Percentiles rank a stretch among this genome's conserved stretches.
These are phyloP conservation scores for Pilobolus umbonatus DNA, from an alignment of 192 early-diverging fungal species.

Conservation along the genomic window DNA sequence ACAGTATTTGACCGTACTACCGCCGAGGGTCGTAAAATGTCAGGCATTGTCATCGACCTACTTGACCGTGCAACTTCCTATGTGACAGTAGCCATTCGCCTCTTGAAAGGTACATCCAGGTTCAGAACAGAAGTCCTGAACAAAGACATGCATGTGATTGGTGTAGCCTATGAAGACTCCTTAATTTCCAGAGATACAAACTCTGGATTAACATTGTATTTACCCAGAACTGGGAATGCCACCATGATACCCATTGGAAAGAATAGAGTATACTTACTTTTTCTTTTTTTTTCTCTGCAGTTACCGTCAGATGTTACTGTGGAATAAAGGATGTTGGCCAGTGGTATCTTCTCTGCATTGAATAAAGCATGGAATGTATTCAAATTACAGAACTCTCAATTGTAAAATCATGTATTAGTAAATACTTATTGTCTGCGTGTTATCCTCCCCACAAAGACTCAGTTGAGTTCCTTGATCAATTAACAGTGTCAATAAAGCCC, in stretches of 20 bases:
- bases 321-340: constrained; percentile 84
- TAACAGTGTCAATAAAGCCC: too few species aligned
- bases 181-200: constrained; percentile 20
- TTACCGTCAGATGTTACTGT: constrained; percentile 47
- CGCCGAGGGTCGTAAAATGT: neutral
- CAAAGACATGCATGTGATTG: neutral
- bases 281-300: constrained; percentile 19
- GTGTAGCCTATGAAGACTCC: constrained; percentile 2
- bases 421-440: too few species aligned
- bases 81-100: constrained; percentile 11
- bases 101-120: constrained; percentile 26
- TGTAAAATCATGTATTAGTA: constrained; percentile 3
- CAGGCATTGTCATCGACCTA: constrained; percentile 9
- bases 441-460: too few species aligned
- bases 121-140: constrained; percentile 21
- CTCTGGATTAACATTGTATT: neutral
- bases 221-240: constrained; percentile 21
- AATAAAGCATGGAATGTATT: constrained; percentile 97
- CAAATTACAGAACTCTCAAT: constrained; percentile 65
- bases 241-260: too few species aligned
- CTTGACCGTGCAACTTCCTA: neutral
- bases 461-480: too few species aligned
- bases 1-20: neutral
- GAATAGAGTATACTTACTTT: too few species aligned
- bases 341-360: constrained; percentile 77